phyloP scores from a whole-genome alignment of 2,329 filamentous ascomycete genomes.

The Albophoma yamanashiensis region DNA sequence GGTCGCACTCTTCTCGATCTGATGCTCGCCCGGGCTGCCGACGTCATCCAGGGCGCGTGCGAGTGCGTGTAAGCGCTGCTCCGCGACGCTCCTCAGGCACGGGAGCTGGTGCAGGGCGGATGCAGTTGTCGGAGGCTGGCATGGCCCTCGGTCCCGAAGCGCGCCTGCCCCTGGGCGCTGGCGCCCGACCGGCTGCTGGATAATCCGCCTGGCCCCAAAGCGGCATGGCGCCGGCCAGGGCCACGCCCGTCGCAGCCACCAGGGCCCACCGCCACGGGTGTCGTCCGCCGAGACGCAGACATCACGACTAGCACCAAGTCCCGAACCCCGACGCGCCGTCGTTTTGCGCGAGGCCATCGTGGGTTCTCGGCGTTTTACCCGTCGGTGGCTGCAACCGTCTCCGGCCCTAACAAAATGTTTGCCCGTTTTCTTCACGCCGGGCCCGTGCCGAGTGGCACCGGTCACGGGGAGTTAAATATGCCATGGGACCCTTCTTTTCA shows the following conservation, averaged over 20 bases:
- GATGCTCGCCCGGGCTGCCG: neutral
- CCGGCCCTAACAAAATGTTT: neutral
- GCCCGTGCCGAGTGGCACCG: neutral
- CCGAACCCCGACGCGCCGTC: neutral
- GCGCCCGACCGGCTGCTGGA: neutral
- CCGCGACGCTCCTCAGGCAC: neutral
- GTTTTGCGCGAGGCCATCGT: neutral
- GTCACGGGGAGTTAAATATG: neutral
- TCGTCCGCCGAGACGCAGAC: neutral
- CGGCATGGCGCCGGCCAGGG: neutral
- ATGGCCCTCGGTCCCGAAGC: conserved; percentile 5
- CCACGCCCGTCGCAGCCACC: neutral
- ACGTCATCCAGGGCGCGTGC: neutral
- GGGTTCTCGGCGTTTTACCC: neutral
- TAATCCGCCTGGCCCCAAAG: neutral
- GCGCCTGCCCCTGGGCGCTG: neutral
- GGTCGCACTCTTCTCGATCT: neutral
- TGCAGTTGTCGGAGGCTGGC: conserved; percentile 1
- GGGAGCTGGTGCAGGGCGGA: neutral
- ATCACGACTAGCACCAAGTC: neutral
- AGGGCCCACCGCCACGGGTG: no score
- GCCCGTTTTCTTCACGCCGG: neutral
- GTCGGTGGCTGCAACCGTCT: neutral
- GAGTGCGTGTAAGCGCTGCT: neutral
- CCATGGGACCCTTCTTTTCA: neutral